These are phyloP conservation scores for Exophiala aquamarina DNA, from an alignment of 2,329 filamentous ascomycete genomes.

Conservation along the genomic window DNA sequence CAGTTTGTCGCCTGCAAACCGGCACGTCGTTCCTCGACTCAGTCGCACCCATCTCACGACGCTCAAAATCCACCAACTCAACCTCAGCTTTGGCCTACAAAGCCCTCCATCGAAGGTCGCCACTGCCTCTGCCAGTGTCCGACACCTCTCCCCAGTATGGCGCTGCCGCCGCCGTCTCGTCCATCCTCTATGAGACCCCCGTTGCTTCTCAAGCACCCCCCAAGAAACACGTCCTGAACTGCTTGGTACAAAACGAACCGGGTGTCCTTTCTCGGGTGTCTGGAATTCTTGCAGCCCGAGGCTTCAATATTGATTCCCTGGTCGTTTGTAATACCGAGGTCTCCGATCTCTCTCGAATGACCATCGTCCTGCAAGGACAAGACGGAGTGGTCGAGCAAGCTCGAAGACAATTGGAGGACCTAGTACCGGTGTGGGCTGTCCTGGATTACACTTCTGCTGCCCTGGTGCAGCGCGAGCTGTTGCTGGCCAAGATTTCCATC, in stretches of 20 bases:
- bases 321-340: slow-evolving; percentile 98
- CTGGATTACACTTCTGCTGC: slow-evolving; percentile 92
- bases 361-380: slow-evolving; percentile 92
- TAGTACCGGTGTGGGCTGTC: slow-evolving; percentile 97
- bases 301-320: slow-evolving; percentile 98
- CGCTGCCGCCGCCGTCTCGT: slow-evolving; percentile 91
- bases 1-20: slow-evolving; percentile 8
- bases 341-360: slow-evolving; percentile 96
- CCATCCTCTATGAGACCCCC: slow-evolving; percentile 98
- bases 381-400: slow-evolving; percentile 98
- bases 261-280: slow-evolving; percentile 95
- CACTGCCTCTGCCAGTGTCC: slow-evolving; percentile 76
- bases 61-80: slow-evolving; percentile 54
- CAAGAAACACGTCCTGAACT: slow-evolving; percentile 96
- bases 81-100: slow-evolving; percentile 97
- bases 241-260: slow-evolving; percentile 97
- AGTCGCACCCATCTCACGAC: slow-evolving; percentile 15
- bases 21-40: slow-evolving; percentile 20
- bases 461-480: slow-evolving; percentile 90
- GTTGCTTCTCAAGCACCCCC: slow-evolving; percentile 77
- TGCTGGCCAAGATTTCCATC: slow-evolving; percentile 95
- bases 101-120: slow-evolving; percentile 85
- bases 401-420: slow-evolving; percentile 87
- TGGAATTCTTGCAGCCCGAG: slow-evolving; percentile 89
- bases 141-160: slow-evolving; percentile 77